Conservation (phyloP, 345 rosid genomes). For the Eucalyptus pumila region DNA sequence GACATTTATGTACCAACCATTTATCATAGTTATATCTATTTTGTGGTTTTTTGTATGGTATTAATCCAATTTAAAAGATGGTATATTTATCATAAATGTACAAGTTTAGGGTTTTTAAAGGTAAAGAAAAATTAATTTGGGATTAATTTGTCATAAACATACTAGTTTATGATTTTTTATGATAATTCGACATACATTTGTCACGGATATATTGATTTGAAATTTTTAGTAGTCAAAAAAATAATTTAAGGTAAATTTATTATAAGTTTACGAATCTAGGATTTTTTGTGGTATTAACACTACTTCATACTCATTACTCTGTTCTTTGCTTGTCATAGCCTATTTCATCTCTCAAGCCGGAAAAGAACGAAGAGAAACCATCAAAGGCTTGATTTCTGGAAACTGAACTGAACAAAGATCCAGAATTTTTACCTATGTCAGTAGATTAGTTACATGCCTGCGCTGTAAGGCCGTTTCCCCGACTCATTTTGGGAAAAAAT, state of each 20-base stretch:
- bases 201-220: accelerated
- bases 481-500: not conserved
- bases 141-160: too few species aligned
- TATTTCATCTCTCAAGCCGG: not conserved
- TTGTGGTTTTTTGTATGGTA: too few species aligned
- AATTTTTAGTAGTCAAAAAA: accelerated
- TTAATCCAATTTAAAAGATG: accelerated
- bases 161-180: too few species aligned
- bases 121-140: accelerated
- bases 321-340: not conserved
- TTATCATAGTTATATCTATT: too few species aligned
- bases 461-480: not conserved
- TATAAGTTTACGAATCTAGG: accelerated
- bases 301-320: not conserved
- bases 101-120: accelerated
- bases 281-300: too few species aligned
- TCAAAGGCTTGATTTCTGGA: not conserved
- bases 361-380: not conserved
- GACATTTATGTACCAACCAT: too few species aligned
- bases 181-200: too few species aligned
- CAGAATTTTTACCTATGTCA: not conserved
- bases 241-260: too few species aligned
- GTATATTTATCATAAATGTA: too few species aligned
- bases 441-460: not conserved
- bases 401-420: not conserved